Base-by-base conservation (phyloP, 768 basidiomycete species). In the Xanthoconium stramineum region DNA sequence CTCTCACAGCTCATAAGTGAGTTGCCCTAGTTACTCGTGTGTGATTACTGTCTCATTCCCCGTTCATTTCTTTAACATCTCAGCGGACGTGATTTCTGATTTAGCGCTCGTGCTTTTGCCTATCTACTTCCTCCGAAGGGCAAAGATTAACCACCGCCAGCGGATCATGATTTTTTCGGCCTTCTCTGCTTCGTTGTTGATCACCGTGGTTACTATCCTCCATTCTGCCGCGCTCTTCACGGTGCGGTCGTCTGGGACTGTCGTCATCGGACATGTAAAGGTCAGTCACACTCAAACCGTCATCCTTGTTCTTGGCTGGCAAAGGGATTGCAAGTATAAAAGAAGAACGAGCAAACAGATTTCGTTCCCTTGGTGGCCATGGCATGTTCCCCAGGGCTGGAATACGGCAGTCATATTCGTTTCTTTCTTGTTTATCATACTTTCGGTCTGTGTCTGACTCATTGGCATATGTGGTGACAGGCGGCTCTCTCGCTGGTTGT, bases 11-110 rank as follows among this genome's bases (percentile, higher is more conserved):
- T 69, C 20, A 54, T 67, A 32, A 65, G 68, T 71, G 19, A 50
- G 63, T 54, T 24, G 11, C 36, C 10, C 17, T 11, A 11, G 12
- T 30, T 39, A 11, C 30, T 9, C 7, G 24, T 20, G 5, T 33
- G 29, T 29, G 1, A 9, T 33, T 39, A 3, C 29, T 2, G 12
- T 42, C 45, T 51, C 17, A 48, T 12, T 20, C 50, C 6, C 12
- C 1, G 29, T 12, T 14, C 6, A 28, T 19, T 10, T 30, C n/a
- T n/a, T 45, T 36, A 6, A 6, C 24, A 4, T 35, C 12, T 12
- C 48, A 71, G 68, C 63, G 44, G 61, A 69, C 35, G 40, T 50
- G 2, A 5, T 63, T 13, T 59, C 70, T 0, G 70, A 71, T 38
- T 1, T 3, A 10, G 3, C 17, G 36, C 63, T 69, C 49, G 63